Evolutionary conservation across 1,284 basidiomycete species (phyloP).

Genomic region (Trichosporon sp.): DNA sequence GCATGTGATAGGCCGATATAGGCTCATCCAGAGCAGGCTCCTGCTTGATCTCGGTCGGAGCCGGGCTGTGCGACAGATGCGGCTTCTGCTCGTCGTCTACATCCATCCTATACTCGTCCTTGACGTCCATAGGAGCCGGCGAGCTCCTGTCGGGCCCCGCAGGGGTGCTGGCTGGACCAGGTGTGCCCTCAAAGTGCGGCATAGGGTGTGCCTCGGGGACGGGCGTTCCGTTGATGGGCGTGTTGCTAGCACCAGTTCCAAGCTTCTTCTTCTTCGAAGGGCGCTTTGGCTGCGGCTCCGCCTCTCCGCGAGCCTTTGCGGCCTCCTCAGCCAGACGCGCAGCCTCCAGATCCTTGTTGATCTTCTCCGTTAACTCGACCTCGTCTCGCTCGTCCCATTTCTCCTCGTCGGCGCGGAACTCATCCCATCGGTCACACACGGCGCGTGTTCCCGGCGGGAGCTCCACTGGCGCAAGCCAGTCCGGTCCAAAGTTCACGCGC

Average conservation of each 20-base stretch:
- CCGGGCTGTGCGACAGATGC: neutral
- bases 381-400: conserved; percentile 46
- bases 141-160: neutral
- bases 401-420: conserved; percentile 39
- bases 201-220: neutral
- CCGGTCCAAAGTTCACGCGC: conserved; percentile 77
- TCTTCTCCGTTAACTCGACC: conserved; percentile 21
- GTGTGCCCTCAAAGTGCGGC: neutral
- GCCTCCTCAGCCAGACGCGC: neutral
- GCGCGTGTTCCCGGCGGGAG: conserved; percentile 21
- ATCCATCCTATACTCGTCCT: neutral
- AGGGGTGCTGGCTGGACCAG: neutral
- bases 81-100: neutral
- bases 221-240: neutral
- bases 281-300: neutral
- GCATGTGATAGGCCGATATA: neutral
- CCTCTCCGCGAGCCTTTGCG: neutral
- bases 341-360: conserved; percentile 26
- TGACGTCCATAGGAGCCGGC: neutral
- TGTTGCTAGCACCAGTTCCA: neutral
- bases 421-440: conserved; percentile 41
- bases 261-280: neutral
- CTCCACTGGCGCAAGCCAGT: conserved; percentile 65
- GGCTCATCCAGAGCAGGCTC: neutral
- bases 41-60: neutral